Conservation (phyloP, 345 rosid species). For the Moricandia moricandioides region DNA sequence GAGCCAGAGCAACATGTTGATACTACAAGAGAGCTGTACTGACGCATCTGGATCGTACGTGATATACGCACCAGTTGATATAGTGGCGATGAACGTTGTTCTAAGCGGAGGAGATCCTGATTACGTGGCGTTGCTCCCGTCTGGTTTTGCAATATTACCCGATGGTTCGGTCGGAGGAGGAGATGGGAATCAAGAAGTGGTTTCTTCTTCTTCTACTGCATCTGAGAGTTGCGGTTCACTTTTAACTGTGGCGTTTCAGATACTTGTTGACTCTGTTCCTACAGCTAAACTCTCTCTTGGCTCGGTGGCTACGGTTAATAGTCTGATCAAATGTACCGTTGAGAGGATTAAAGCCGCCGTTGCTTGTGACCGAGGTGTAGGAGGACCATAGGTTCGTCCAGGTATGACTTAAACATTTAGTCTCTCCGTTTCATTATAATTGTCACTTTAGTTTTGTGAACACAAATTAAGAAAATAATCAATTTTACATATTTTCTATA, state of each 20-base stretch:
- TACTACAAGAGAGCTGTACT: conserved; percentile 86
- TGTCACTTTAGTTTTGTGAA: too few relatives aligned
- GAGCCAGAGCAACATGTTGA: conserved; percentile 97
- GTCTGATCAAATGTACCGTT: conserved; percentile 88
- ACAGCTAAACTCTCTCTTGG: conserved; percentile 89
- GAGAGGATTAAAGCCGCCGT: conserved; percentile 86
- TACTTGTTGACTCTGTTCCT: conserved; percentile 87
- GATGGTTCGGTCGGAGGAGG: conserved; percentile 57
- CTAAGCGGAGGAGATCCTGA: conserved; percentile 92
- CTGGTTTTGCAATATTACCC: conserved; percentile 95
- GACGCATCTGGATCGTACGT: conserved; percentile 94
- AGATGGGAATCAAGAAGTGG: conserved; percentile 32
- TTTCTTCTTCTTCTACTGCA: conserved; percentile 32
- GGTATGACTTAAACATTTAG: conserved; percentile 9
- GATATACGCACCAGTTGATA: conserved; percentile 91
- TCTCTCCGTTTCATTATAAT: too few relatives aligned
- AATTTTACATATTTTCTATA: too few relatives aligned
- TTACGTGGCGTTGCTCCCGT: conserved; percentile 89
- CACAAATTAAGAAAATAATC: too few relatives aligned
- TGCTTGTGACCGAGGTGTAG: conserved; percentile 30
- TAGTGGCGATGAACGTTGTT: conserved; percentile 81
- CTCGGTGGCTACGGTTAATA: conserved; percentile 91
- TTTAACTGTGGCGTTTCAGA: conserved; percentile 91
- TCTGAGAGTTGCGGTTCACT: conserved; percentile 58
- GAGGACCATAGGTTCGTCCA: conserved; percentile 21